Evolutionary conservation across 495 filamentous ascomycete genomes (phyloP), one percentile per base, ranked within the genome.

Genomic region (Penicilliopsis zonata): DNA sequence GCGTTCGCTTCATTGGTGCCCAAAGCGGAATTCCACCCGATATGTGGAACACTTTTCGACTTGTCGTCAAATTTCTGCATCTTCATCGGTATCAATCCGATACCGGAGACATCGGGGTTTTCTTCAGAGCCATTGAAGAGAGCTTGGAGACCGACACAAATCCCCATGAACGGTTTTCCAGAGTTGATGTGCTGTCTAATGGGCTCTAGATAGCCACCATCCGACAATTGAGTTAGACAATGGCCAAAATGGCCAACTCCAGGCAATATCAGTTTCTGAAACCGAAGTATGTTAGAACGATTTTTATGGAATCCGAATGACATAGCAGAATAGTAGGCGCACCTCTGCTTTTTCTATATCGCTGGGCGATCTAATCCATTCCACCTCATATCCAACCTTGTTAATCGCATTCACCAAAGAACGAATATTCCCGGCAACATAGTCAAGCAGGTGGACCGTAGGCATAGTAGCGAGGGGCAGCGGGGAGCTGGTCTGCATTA

Each of bases 221-320:
- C 63, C 7, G 77, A 64, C 32, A 96, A 72, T 46, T 90, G 82
- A 17, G 74, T 73, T 38, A 95, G 72, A 50, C 90, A 98, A 63
- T 96, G 85, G 31, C 92, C 92, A 45, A 95, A 98, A 58, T 96
- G 88, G 28, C 90, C 90, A 31, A 98, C 90, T 42, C 90, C 90
- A 2, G 90, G 90, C 17, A 98, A 71, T 35, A 98, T 94, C 35
- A 98, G 63, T 67, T 75, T 85, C 79, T 86, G 44, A 8, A 22
- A 26, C 10, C 10, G 12, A 7, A 22, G 18, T 37, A 42, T 61
- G 35, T 4, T 4, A 22, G 12, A 28, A 8, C 13, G 8, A 19
- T 42, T 33, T 13, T 23, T n/a, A 23, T 23, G 4, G 10, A 12
- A 3, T n/a, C 25, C 5, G 5, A n/a, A 27, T 5, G 5, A 4